phyloP scores from a whole-genome alignment of 2,329 filamentous ascomycete species.

The Microcyclospora pomicola region DNA sequence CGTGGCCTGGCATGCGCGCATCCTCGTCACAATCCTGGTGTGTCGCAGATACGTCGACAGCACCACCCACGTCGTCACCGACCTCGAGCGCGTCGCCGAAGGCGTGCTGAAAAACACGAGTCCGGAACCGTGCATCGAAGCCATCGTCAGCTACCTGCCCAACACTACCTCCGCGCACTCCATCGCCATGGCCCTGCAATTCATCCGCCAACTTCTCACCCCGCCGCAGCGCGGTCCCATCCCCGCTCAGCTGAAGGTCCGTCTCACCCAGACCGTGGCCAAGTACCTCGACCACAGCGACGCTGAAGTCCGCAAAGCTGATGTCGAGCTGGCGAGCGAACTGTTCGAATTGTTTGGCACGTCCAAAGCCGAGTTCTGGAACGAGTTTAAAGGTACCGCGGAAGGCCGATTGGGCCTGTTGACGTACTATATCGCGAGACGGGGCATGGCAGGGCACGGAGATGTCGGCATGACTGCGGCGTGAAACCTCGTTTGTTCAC shows the following conservation, averaged over 20 bases:
- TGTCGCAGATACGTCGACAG: slow-evolving; percentile 53
- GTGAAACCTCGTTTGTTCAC: too few species aligned
- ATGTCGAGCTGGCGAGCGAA: slow-evolving; percentile 65
- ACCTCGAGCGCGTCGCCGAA: slow-evolving; percentile 58
- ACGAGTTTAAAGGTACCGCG: slow-evolving; percentile 43
- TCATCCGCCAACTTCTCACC: slow-evolving; percentile 47
- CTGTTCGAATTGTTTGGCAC: slow-evolving; percentile 37
- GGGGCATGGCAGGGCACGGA: slow-evolving; percentile 20
- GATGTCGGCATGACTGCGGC: too few species aligned
- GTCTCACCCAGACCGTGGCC: slow-evolving; percentile 15
- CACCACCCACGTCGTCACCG: slow-evolving; percentile 52
- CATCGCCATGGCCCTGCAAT: slow-evolving; percentile 45
- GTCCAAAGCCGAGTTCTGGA: slow-evolving; percentile 47
- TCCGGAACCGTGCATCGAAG: slow-evolving; percentile 33
- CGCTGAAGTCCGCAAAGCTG: slow-evolving; percentile 43
- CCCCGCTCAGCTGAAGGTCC: slow-evolving; percentile 8
- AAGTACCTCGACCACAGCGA: slow-evolving; percentile 14
- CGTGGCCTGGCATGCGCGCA: slow-evolving; percentile 51
- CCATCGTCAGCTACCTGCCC: slow-evolving; percentile 26
- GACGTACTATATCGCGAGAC: slow-evolving; percentile 68
- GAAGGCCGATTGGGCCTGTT: slow-evolving; percentile 65
- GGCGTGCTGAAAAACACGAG: slow-evolving; percentile 55
- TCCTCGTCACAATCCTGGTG: slow-evolving; percentile 52
- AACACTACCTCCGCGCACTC: slow-evolving; percentile 31
- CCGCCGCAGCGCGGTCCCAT: slow-evolving; percentile 11